Conservation (phyloP, 805 yeast species). For the Metschnikowia cubensis region DNA sequence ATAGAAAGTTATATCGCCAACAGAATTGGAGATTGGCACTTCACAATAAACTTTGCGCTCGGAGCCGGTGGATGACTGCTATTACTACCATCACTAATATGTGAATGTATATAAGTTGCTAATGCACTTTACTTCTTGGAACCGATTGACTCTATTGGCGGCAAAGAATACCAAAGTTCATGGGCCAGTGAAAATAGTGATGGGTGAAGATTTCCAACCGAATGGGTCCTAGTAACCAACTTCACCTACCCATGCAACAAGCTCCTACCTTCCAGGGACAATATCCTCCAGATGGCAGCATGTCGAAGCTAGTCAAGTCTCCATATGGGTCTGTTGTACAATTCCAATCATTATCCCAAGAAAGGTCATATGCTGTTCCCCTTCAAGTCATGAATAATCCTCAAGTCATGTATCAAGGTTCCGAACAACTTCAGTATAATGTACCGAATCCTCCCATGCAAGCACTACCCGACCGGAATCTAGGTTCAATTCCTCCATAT, state of each 20-base stretch:
- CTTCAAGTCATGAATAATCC: not conserved
- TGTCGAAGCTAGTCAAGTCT: slow-evolving; percentile 2
- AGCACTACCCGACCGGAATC: not conserved
- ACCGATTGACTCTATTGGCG: no score
- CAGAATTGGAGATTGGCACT: no score
- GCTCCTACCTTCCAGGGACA: not conserved
- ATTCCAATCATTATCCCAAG: slow-evolving; percentile 5
- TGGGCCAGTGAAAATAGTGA: no score
- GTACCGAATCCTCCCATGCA: not conserved
- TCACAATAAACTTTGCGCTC: no score
- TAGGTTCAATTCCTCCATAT: not conserved
- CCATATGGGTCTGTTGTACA: slow-evolving; percentile 7
- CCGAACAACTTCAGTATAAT: not conserved
- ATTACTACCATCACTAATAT: no score
- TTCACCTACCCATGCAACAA: not conserved
- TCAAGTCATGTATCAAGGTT: not conserved
- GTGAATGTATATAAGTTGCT: no score
- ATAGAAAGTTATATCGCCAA: no score
- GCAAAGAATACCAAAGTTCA: no score
- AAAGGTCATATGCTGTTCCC: not conserved
- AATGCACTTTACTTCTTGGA: no score
- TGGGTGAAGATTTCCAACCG: not conserved
- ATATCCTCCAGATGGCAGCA: not conserved
- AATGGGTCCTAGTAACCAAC: not conserved
- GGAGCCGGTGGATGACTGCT: no score